Percentiles rank a stretch among this genome's conserved stretches.
These are phyloP conservation scores for Arctium lappa DNA, from an alignment of 129 eudicot species.

Conservation along the genomic window DNA sequence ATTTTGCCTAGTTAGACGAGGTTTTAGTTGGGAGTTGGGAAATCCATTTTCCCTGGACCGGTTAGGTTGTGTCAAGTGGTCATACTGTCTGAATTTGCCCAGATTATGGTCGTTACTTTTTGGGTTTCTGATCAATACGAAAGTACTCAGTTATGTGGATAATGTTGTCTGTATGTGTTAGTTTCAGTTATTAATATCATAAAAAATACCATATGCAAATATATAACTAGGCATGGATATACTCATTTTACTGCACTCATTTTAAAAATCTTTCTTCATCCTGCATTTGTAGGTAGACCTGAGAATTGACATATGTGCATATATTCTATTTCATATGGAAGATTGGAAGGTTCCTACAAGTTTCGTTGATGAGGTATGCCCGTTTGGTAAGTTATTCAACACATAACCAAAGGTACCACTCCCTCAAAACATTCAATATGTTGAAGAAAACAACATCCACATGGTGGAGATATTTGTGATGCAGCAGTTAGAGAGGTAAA, in stretches of 20 bases:
- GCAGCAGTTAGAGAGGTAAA: conserved; percentile 89
- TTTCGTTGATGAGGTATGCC: conserved; percentile 72
- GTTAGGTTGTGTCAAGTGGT: too few species aligned
- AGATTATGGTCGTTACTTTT: background rate
- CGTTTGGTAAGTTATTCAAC: conserved; percentile 4
- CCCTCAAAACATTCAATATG: background rate
- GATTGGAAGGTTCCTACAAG: conserved; percentile 56
- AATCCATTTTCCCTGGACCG: too few species aligned
- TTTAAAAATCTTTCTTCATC: background rate
- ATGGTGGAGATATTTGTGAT: conserved; percentile 79
- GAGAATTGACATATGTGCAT: background rate
- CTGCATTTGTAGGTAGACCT: too few species aligned
- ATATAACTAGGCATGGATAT: background rate
- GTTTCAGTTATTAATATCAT: background rate
- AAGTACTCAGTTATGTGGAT: background rate
- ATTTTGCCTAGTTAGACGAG: too few species aligned
- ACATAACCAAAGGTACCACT: background rate
- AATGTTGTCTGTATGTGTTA: background rate
- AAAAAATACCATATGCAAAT: background rate
- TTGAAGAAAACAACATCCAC: background rate
- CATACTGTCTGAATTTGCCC: background rate
- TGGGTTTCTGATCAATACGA: too few species aligned
- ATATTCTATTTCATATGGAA: conserved; percentile 40
- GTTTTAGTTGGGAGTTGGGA: too few species aligned
- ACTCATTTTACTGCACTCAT: background rate